phyloP scores from a whole-genome alignment of 1,284 basidiomycete species.

The Leccinum fallax region DNA sequence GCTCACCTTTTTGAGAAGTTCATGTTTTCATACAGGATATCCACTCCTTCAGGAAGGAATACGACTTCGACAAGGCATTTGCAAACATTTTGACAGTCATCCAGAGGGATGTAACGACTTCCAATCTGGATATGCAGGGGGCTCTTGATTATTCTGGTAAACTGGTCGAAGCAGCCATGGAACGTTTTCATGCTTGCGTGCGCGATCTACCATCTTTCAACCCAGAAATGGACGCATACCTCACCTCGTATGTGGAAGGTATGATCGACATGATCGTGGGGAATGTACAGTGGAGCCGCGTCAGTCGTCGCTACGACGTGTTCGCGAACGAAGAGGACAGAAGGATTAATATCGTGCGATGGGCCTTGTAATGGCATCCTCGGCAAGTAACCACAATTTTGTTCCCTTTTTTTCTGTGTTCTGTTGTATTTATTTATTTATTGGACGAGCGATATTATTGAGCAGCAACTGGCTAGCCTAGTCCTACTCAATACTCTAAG shows the following conservation, averaged over 20 bases:
- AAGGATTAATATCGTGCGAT: not conserved
- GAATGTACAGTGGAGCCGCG: not conserved
- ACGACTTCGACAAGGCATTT: not conserved
- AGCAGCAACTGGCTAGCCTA: too few species aligned
- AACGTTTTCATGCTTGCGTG: not conserved
- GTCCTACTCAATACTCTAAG: too few species aligned
- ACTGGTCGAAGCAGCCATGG: not conserved
- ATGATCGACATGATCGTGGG: not conserved
- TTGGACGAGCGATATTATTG: too few species aligned
- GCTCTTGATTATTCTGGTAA: not conserved
- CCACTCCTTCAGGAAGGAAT: not conserved
- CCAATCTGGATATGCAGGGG: not conserved
- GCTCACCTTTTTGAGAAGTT: not conserved
- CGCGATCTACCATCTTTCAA: not conserved
- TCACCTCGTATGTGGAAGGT: not conserved
- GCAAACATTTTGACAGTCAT: not conserved
- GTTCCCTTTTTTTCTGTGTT: too few species aligned
- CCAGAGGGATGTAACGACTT: not conserved
- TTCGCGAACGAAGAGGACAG: not conserved
- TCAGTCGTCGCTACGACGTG: not conserved
- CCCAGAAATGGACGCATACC: not conserved
- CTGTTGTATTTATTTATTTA: too few species aligned
- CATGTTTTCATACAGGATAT: not conserved
- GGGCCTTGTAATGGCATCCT: not conserved
- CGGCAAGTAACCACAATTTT: not conserved